These are phyloP conservation scores for Cadophora luteo-olivacea DNA, from an alignment of 2,329 filamentous ascomycete genomes.

Conservation along the genomic window DNA sequence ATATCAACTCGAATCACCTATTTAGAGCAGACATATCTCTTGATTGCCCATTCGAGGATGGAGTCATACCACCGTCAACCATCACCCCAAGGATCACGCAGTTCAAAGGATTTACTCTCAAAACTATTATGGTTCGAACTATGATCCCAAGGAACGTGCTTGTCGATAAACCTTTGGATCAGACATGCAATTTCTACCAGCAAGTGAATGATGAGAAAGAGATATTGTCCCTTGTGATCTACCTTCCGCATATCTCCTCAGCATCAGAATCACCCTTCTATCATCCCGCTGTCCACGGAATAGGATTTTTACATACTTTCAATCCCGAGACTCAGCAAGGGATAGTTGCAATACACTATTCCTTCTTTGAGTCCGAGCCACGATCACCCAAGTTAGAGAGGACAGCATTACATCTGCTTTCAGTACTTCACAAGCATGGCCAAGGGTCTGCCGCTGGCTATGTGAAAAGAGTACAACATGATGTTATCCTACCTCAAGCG, in stretches of 20 bases:
- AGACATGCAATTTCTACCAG: conserved; percentile 80
- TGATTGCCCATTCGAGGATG: conserved; percentile 50
- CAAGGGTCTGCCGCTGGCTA: conserved; percentile 70
- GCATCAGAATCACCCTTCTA: conserved; percentile 80
- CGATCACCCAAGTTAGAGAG: conserved; percentile 60
- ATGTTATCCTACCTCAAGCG: conserved; percentile 78
- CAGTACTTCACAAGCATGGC: conserved; percentile 76
- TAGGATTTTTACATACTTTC: conserved; percentile 80
- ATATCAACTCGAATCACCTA: conserved; percentile 78
- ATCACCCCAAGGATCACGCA: conserved; percentile 49
- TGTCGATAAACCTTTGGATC: conserved; percentile 76
- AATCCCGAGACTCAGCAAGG: conserved; percentile 51
- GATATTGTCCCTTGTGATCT: conserved; percentile 68
- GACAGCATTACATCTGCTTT: conserved; percentile 72
- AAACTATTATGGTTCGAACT: conserved; percentile 73
- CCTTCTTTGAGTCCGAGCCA: conserved; percentile 53
- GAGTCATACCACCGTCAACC: conserved; percentile 42
- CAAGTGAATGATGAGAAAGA: conserved; percentile 40
- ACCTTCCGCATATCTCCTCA: conserved; percentile 73
- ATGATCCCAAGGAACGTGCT: conserved; percentile 83
- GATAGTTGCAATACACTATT: conserved; percentile 65
- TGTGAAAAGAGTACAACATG: conserved; percentile 83
- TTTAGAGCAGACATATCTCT: conserved; percentile 79
- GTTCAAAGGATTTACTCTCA: conserved; percentile 55
- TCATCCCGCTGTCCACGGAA: conserved; percentile 76